A percentile compares a stretch with the other conserved stretches of the same genome.
phyloP scores from a whole-genome alignment of 164 flowering plant species.

The Aristolochia contorta region DNA sequence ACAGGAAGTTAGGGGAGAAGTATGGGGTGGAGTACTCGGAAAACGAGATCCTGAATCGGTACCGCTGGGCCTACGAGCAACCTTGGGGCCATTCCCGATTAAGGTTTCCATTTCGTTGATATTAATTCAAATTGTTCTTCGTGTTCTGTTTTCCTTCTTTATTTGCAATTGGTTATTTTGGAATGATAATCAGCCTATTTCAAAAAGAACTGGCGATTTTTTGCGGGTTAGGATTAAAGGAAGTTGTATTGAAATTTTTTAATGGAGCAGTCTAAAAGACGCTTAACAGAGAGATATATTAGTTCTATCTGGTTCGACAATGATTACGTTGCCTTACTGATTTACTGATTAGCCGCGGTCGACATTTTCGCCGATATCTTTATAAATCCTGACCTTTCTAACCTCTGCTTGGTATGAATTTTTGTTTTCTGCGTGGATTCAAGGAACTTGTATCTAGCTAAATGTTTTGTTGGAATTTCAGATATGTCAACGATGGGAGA shows the following conservation, averaged over 20 bases:
- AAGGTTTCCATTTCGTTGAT: constrained; percentile 30
- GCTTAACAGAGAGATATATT: not conserved
- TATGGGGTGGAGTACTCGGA: constrained; percentile 89
- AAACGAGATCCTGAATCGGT: constrained; percentile 65
- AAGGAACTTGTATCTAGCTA: not conserved
- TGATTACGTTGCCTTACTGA: not conserved
- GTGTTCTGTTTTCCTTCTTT: no score
- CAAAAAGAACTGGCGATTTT: not conserved
- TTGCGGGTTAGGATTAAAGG: no score
- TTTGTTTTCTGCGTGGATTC: not conserved
- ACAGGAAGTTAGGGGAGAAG: constrained; percentile 82
- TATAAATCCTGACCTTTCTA: not conserved
- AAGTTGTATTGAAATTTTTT: no score
- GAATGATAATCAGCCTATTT: not conserved
- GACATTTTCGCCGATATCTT: not conserved
- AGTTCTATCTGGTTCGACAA: not conserved
- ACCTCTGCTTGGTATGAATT: not conserved
- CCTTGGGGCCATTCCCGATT: constrained; percentile 93
- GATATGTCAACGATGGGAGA: constrained; percentile 89
- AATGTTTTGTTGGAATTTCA: constrained; percentile 22
- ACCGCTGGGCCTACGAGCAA: constrained; percentile 84
- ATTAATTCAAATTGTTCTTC: not conserved
- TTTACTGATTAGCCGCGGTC: not conserved
- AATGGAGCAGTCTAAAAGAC: not conserved
- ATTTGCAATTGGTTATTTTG: not conserved